phyloP scores from a whole-genome alignment of 2,329 filamentous ascomycete species.

The Colletotrichum phormii region DNA sequence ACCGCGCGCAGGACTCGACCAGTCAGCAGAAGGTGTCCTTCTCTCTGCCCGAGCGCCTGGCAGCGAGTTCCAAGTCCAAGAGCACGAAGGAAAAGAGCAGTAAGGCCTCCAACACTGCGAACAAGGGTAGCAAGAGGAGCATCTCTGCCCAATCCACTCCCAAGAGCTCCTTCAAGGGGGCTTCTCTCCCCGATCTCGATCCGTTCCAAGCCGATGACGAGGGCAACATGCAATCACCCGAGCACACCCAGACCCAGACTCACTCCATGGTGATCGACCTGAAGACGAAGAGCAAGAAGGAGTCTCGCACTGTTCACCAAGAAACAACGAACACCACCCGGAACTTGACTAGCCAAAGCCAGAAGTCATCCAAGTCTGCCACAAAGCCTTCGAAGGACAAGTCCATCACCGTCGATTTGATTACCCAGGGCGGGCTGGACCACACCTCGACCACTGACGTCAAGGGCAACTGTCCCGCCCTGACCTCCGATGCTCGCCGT shows the following conservation, averaged over 20 bases:
- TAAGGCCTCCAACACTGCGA: slow-evolving; percentile 49
- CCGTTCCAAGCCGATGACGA: slow-evolving; percentile 39
- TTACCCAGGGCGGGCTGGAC: slow-evolving; percentile 34
- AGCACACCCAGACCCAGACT: slow-evolving; percentile 41
- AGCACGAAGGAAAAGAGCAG: slow-evolving; percentile 34
- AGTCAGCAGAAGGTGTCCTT: slow-evolving; percentile 54
- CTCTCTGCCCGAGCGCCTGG: slow-evolving; percentile 52
- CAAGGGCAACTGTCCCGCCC: slow-evolving; percentile 51
- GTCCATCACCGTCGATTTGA: slow-evolving; percentile 35
- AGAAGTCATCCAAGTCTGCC: slow-evolving; percentile 32
- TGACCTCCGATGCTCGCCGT: slow-evolving; percentile 64
- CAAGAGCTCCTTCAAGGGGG: slow-evolving; percentile 36
- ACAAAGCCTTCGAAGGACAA: slow-evolving; percentile 29
- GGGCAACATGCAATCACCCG: slow-evolving; percentile 39
- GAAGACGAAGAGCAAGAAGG: slow-evolving; percentile 35
- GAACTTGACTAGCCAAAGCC: slow-evolving; percentile 39
- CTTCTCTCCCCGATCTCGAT: slow-evolving; percentile 24
- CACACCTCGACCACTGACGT: slow-evolving; percentile 30
- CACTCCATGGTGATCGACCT: slow-evolving; percentile 40
- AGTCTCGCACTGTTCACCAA: slow-evolving; percentile 27
- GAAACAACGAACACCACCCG: slow-evolving; percentile 36
- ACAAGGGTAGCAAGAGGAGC: slow-evolving; percentile 57
- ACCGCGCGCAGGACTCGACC: slow-evolving; percentile 21
- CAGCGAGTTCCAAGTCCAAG: slow-evolving; percentile 38
- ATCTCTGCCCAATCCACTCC: slow-evolving; percentile 36